These are phyloP conservation scores for Saturnispora zaruensis DNA, from an alignment of 805 yeast species.

Conservation along the genomic window DNA sequence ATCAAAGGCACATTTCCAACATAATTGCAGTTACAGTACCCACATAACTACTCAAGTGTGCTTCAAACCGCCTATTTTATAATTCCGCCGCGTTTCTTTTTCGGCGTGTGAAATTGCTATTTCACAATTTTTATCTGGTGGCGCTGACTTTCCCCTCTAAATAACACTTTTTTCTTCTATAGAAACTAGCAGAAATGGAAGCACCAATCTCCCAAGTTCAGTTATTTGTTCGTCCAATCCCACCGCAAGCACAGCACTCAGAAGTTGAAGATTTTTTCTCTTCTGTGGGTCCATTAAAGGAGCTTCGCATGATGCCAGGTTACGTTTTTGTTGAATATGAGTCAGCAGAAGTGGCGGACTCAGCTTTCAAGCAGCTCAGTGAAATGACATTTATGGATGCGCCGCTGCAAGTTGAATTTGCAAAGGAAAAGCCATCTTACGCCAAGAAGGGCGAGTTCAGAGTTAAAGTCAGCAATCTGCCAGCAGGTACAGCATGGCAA, in stretches of 20 bases:
- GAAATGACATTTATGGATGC: constrained; percentile 43
- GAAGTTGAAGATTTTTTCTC: constrained; percentile 64
- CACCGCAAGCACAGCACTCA: constrained; percentile 31
- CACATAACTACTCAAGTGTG: too few relatives aligned
- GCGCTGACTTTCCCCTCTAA: background rate
- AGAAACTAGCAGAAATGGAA: constrained; percentile 1
- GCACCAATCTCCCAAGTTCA: constrained; percentile 29
- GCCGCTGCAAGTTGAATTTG: constrained; percentile 43
- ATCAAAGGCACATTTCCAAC: too few relatives aligned
- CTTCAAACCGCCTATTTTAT: too few relatives aligned
- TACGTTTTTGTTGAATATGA: constrained; percentile 86
- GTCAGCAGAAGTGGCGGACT: constrained; percentile 44
- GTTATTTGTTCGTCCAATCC: constrained; percentile 32
- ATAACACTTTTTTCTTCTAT: background rate
- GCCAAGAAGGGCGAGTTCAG: constrained; percentile 68
- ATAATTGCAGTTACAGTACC: too few relatives aligned
- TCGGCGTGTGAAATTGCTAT: background rate
- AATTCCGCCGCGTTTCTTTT: background rate
- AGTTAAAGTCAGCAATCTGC: constrained; percentile 59
- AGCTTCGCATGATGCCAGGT: constrained; percentile 68
- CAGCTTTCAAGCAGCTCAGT: constrained; percentile 40
- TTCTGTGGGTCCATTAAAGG: constrained; percentile 57
- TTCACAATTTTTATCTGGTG: background rate
- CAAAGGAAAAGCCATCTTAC: constrained; percentile 41
- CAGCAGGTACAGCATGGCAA: constrained; percentile 78